Conservation (phyloP, 2,329 filamentous ascomycete species). For the Colletotrichum chrysophilum region DNA sequence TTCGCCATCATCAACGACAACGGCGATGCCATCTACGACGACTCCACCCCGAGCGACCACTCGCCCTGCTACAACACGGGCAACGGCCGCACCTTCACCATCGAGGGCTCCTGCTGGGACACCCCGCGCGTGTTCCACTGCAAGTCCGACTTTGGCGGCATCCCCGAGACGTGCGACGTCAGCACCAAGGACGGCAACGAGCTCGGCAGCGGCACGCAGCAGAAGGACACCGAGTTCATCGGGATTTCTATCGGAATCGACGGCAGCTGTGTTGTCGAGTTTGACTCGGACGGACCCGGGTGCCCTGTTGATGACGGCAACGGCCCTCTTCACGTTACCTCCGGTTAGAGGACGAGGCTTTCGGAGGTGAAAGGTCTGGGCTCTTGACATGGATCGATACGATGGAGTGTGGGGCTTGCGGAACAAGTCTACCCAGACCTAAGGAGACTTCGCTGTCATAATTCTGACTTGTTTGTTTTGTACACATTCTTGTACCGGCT, state of each 20-base stretch:
- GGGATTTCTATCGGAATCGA: background rate
- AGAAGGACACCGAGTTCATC: background rate
- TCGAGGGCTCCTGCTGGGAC: constrained; percentile 1
- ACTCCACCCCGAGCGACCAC: background rate
- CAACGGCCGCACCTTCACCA: constrained; percentile 1
- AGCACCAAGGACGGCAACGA: background rate
- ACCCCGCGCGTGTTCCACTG: background rate
- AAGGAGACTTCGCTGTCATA: background rate
- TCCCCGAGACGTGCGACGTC: background rate
- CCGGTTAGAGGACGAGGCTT: background rate
- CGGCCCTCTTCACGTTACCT: background rate
- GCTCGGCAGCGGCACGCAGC: background rate
- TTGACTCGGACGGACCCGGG: background rate
- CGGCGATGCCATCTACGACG: constrained; percentile 1
- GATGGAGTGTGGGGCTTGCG: background rate
- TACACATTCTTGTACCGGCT: background rate
- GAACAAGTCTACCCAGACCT: background rate
- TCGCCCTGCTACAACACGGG: constrained; percentile 1
- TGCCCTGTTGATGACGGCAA: background rate
- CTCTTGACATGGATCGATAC: background rate
- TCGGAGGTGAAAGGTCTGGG: background rate
- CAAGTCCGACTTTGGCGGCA: background rate
- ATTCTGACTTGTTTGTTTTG: background rate
- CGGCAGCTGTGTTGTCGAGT: background rate
- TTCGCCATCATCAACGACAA: constrained; percentile 1